Base-by-base conservation (phyloP, 2,329 filamentous ascomycete genomes). In the Colletotrichum sp. region DNA sequence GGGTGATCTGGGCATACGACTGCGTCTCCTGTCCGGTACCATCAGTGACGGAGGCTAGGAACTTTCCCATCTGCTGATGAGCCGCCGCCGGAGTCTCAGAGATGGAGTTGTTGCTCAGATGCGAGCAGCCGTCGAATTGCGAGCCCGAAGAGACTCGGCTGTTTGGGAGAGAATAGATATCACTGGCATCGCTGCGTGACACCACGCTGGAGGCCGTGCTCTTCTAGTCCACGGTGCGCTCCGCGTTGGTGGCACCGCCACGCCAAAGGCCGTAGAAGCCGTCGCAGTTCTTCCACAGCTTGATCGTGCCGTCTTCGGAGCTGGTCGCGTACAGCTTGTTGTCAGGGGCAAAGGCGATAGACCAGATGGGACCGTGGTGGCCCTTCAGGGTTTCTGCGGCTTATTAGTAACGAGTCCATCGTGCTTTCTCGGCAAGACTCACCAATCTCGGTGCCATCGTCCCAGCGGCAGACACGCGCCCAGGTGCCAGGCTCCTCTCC, bases 341-440 rank as follows among this genome's bases (percentile, higher is more conserved):
- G 82, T 99, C 97, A 0, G 97, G 97, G 1, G 96, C 97, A 85
- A 98, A 99, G 72, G 94, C 94, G 75, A 98, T 93, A 8, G 96
- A 98, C 97, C 97, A 99, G 77, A 99, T 97, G 2, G 96, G 96
- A 3, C 97, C 97, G 82, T 99, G 97, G 80, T 99, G 97, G 28
- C 97, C 97, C 86, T 98, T 98, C 87, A 98, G 95, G 15, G 96
- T 94, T 83, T 99, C 97, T 94, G 77, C 12, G 4, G 9, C 64
- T 24, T 36, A 44, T 71, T 60, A 77, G 75, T 81, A 3, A 13
- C 12, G n/a, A 24, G 6, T 3, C 2, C 1, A 32, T 13, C 7
- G 13, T 5, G 3, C 16, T 6, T 18, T 3, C 12, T n/a, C 12
- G 2, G 30, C 30, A 5, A n/a, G 62, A 85, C 89, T 76, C 86